Conservation (phyloP, 78 protist genomes). For the Cavenderia fasciculata region DNA sequence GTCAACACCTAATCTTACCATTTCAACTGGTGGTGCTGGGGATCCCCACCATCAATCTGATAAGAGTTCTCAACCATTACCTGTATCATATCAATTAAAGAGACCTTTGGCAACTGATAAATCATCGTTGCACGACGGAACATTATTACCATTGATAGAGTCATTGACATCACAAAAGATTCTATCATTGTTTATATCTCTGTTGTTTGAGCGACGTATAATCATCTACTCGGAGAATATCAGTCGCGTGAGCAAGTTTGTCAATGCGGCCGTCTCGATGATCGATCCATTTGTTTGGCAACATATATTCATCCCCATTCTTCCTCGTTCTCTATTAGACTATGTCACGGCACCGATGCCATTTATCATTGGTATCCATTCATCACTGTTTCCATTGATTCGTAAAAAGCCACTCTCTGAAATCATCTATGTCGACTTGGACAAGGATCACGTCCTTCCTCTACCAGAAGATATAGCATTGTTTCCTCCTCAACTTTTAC, state of each 20-base stretch:
- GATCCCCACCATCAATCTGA: background rate
- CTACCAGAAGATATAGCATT: constrained; percentile 67
- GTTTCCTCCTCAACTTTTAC: constrained; percentile 48
- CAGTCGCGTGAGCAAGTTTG: constrained; percentile 63
- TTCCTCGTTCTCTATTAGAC: constrained; percentile 76
- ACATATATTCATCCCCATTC: constrained; percentile 79
- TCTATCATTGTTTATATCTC: constrained; percentile 41
- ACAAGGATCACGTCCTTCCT: constrained; percentile 63
- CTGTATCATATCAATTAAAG: constrained; percentile 24
- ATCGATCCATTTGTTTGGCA: constrained; percentile 78
- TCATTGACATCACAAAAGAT: constrained; percentile 71
- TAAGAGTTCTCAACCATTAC: constrained; percentile 5
- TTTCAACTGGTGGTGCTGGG: no score
- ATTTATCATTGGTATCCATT: constrained; percentile 80
- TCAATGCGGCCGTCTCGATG: constrained; percentile 61
- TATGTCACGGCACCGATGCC: constrained; percentile 83
- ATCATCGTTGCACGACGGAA: constrained; percentile 73
- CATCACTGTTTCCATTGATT: constrained; percentile 68
- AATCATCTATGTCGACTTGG: constrained; percentile 71
- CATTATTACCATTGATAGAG: constrained; percentile 63
- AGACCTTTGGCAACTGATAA: constrained; percentile 63
- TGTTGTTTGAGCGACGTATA: constrained; percentile 65
- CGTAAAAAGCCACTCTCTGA: constrained; percentile 66
- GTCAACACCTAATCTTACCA: no score
- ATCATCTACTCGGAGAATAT: constrained; percentile 67